These are phyloP conservation scores for Linnemannia schmuckeri DNA, from an alignment of 192 early-diverging fungal species.

Conservation along the genomic window DNA sequence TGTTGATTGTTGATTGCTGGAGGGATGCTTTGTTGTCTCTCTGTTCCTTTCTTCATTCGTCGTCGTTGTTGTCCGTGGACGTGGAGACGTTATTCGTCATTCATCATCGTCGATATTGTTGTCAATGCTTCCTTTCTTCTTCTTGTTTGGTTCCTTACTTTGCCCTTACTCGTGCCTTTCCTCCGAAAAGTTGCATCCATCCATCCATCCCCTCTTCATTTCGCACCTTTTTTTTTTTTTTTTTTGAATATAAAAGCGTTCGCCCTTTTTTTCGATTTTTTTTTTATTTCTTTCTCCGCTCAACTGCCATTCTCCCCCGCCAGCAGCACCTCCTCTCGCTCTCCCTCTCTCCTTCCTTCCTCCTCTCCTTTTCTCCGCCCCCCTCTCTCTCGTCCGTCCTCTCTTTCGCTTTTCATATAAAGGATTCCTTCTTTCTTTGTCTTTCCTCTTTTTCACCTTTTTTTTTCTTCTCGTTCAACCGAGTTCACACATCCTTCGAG, in stretches of 20 bases:
- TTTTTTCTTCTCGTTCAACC: slow-evolving; percentile 6
- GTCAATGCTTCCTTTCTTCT: background rate
- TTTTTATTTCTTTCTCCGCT: slow-evolving; percentile 10
- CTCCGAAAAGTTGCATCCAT: background rate
- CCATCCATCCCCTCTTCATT: background rate
- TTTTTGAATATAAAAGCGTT: background rate
- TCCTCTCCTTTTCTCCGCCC: background rate
- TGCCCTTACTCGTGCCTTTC: background rate
- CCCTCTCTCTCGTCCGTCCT: background rate
- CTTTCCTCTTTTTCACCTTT: background rate
- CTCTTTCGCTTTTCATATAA: background rate
- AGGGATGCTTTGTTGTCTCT: background rate
- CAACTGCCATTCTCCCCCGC: background rate
- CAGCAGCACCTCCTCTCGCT: background rate
- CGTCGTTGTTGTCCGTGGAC: background rate
- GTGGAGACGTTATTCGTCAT: background rate
- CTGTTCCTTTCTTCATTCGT: background rate
- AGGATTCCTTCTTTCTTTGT: background rate
- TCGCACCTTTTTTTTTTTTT: background rate
- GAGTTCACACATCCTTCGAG: background rate
- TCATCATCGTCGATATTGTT: background rate
- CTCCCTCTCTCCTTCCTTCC: background rate
- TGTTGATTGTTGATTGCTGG: background rate
- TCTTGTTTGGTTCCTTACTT: background rate
- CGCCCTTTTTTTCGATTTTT: background rate